A percentile compares a stretch with the other conserved stretches of the same genome.
Evolutionary conservation across 331 rosid genomes (phyloP).

Genomic region (Arachis monticola): DNA sequence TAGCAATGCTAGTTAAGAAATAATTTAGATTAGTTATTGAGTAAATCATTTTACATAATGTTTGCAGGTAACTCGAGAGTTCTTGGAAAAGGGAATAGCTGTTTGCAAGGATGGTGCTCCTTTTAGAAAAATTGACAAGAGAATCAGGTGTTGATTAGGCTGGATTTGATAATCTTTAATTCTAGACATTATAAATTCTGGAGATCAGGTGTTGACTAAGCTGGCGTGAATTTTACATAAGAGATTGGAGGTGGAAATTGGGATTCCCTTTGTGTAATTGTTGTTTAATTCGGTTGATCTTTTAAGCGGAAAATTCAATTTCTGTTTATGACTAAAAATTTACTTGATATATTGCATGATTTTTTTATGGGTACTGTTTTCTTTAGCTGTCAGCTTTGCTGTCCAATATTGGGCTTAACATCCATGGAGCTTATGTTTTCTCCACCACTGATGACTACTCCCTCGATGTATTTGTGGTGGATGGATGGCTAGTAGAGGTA

Average conservation of each 20-base stretch:
- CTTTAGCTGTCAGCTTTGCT: constrained; percentile 91
- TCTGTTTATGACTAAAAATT: constrained; percentile 20
- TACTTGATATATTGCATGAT: constrained; percentile 24
- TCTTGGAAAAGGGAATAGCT: too few relatives aligned
- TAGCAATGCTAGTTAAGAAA: too few relatives aligned
- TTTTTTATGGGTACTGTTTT: constrained; percentile 53
- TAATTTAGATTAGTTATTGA: too few relatives aligned
- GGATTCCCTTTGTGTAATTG: constrained; percentile 14
- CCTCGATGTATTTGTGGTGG: constrained; percentile 98
- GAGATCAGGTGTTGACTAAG: background rate
- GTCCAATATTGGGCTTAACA: constrained; percentile 97
- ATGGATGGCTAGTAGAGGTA: constrained; percentile 98
- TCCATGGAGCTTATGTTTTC: constrained; percentile 98
- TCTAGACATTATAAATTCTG: background rate
- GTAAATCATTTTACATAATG: too few relatives aligned
- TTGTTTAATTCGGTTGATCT: constrained; percentile 16
- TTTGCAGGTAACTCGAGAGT: too few relatives aligned
- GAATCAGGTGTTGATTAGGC: too few relatives aligned
- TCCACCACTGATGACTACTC: constrained; percentile 96
- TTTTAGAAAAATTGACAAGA: too few relatives aligned
- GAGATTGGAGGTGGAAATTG: constrained; percentile 20
- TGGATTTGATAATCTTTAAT: too few relatives aligned
- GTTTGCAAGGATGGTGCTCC: too few relatives aligned
- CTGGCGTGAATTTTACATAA: background rate
- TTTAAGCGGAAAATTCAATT: constrained; percentile 15